Base-by-base conservation (phyloP, 2,329 filamentous ascomycete species). In the Lachnellula cervina region DNA sequence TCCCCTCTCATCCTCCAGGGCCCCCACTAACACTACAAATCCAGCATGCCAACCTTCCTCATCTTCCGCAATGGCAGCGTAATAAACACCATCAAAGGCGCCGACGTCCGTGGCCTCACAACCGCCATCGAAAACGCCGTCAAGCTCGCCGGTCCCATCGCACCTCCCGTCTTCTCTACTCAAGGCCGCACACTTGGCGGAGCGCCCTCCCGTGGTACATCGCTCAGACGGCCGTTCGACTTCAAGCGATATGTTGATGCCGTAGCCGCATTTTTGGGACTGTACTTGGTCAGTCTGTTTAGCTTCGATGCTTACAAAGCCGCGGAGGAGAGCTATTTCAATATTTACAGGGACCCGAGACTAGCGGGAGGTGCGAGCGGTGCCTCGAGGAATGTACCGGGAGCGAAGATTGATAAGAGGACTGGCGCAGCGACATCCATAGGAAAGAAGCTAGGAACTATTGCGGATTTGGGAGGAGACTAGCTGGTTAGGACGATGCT, bases 11-110 rank as follows among this genome's bases (percentile, higher is more conserved):
- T 23, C 25, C 40, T 25, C 8, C 32, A 52, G 14, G 34, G 32
- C 34, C 8, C 32, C 16, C 21, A 37, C 38, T 54, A 23, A 40
- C 61, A 59, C 50, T 55, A 37, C 45, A 51, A 46, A 49, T 23
- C 19, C 19, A 81, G 80, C 61, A 92, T 96, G 85, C 94, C 94
- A 5, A 97, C 94, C 51, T 97, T 99, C 75, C 82, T 97, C 71
- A 85, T 97, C 73, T 92, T 90, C 79, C 87, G 89, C 74, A 84
- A 83, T 69, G 86, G 87, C 65, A 77, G 80, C 62, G 83, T 87
- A 66, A 80, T 89, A 68, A 81, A 89, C 62, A 91, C 88, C 34
- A 84, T 96, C 68, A 81, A 82, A 67, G 94, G 94, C 65, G 91
- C 92, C 35, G 89, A 96, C 74, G 82, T 86, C 1, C 79, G 84